phyloP scores from a whole-genome alignment of 768 basidiomycete genomes.

The Terana coerulea region DNA sequence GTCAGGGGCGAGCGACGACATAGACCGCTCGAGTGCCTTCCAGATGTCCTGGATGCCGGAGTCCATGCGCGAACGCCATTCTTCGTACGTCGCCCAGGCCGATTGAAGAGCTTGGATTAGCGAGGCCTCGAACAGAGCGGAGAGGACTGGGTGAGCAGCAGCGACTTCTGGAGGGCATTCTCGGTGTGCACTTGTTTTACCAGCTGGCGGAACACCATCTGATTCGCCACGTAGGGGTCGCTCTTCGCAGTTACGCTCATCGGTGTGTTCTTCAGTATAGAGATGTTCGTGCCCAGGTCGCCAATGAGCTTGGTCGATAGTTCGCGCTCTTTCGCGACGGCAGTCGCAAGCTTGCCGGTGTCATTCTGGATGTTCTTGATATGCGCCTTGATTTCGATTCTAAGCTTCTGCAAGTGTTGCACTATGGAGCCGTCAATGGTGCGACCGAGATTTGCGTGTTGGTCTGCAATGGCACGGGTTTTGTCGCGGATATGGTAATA shows the following conservation, averaged over 20 bases:
- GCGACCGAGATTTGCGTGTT: conserved; percentile 92
- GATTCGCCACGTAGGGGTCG: conserved; percentile 82
- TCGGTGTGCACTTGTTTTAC: conserved; percentile 95
- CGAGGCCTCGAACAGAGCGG: conserved; percentile 94
- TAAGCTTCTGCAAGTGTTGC: conserved; percentile 94
- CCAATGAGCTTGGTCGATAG: conserved; percentile 80
- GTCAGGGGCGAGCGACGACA: conserved; percentile 80
- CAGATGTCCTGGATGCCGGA: conserved; percentile 71
- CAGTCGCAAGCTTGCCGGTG: conserved; percentile 86
- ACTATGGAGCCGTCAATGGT: conserved; percentile 98
- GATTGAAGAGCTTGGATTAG: conserved; percentile 94
- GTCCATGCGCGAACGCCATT: conserved; percentile 85
- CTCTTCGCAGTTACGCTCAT: conserved; percentile 74
- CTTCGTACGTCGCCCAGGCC: conserved; percentile 96
- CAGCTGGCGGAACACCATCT: conserved; percentile 72
- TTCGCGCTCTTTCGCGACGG: conserved; percentile 92
- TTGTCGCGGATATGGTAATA: conserved; percentile 93
- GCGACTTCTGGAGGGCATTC: conserved; percentile 94
- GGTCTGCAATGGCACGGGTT: conserved; percentile 89
- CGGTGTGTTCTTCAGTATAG: conserved; percentile 93
- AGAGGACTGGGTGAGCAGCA: conserved; percentile 99
- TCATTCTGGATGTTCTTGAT: conserved; percentile 97
- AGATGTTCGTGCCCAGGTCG: conserved; percentile 82
- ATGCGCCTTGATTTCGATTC: conserved; percentile 94
- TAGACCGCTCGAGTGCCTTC: conserved; percentile 61